Conservation (phyloP, 768 basidiomycete genomes). For the Lactarius akahatsu region DNA sequence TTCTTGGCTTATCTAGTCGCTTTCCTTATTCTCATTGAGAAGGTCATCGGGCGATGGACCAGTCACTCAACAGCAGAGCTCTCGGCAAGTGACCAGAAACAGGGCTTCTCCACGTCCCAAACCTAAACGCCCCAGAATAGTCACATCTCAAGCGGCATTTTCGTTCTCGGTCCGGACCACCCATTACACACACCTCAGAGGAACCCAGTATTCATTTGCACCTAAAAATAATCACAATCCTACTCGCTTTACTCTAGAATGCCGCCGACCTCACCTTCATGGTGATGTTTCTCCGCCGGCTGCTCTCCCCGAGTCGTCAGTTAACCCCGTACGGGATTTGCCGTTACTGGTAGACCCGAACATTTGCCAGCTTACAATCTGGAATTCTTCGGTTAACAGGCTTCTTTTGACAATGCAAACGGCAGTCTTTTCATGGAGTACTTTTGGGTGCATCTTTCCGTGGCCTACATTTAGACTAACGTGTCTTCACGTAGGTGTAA, state of each 20-base stretch:
- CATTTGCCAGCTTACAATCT: neutral
- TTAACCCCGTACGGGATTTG: neutral
- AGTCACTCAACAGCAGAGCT: neutral
- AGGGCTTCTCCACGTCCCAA: neutral
- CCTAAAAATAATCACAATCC: neutral
- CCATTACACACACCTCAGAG: neutral
- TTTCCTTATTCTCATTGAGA: neutral
- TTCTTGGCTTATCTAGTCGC: neutral
- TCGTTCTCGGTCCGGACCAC: neutral
- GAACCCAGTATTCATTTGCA: neutral
- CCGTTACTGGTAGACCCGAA: neutral
- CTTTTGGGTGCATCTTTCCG: neutral
- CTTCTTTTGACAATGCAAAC: constrained; percentile 5
- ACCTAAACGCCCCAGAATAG: neutral
- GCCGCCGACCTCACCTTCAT: neutral
- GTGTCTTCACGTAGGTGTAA: neutral
- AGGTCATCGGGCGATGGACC: neutral
- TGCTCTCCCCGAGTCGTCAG: neutral
- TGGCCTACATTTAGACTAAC: neutral
- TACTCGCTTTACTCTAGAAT: constrained; percentile 1
- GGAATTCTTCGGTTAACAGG: neutral
- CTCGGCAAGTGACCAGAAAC: neutral
- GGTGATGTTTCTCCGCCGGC: neutral
- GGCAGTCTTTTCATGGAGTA: neutral
- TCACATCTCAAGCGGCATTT: neutral